phyloP scores from a whole-genome alignment of 2,329 filamentous ascomycete genomes.

The Teratosphaeria viscida region DNA sequence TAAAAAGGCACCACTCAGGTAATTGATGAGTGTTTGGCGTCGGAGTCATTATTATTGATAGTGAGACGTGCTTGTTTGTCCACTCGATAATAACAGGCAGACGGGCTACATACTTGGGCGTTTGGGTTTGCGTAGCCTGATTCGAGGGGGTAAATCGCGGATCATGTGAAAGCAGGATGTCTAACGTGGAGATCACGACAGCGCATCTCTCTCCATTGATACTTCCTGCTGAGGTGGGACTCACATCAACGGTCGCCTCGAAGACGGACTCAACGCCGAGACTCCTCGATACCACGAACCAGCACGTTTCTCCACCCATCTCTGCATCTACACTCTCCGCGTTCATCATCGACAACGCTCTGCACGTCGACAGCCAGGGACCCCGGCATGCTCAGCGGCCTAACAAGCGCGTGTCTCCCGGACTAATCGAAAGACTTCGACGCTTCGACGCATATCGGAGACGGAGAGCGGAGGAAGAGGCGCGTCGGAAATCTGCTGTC shows the following conservation, averaged over 20 bases:
- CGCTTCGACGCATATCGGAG: constrained; percentile 29
- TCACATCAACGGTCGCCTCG: neutral
- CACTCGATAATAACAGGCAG: neutral
- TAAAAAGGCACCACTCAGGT: neutral
- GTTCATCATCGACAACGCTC: neutral
- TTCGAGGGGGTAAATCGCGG: neutral
- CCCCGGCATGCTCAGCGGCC: constrained; percentile 17
- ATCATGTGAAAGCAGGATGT: neutral
- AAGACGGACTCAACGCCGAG: neutral
- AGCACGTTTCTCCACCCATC: neutral
- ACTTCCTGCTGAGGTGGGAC: neutral
- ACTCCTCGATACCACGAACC: neutral
- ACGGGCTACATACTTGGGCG: neutral
- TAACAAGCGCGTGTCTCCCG: constrained; percentile 27
- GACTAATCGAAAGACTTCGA: constrained; percentile 34
- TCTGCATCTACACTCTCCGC: neutral
- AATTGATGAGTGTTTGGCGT: neutral
- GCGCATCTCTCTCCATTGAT: neutral
- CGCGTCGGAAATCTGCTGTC: constrained; percentile 26
- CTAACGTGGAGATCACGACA: neutral
- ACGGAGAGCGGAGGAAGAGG: constrained; percentile 24
- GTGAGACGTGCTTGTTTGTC: neutral
- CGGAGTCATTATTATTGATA: neutral
- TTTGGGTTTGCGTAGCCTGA: neutral
- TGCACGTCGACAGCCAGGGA: constrained; percentile 15